Conservation (phyloP, 257 asterid species). For the Solanum pimpinellifolium region DNA sequence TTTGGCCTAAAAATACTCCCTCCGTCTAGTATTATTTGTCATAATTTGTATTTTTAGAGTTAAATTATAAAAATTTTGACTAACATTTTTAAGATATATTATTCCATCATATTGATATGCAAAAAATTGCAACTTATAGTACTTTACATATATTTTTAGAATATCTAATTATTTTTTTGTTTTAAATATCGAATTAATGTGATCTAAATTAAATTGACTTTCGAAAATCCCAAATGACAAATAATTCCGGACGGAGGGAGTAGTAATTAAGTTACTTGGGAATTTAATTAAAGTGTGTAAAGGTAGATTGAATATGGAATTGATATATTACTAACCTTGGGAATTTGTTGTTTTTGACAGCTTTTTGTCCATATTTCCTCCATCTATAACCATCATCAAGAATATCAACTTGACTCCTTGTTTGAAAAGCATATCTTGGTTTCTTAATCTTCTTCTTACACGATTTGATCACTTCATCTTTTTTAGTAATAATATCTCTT, state of each 20-base stretch:
- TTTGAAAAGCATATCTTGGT: constrained; percentile 4
- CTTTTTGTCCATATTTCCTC: constrained; percentile 15
- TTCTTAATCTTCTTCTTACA: neutral
- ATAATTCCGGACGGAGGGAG: no score
- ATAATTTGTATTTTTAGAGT: no score
- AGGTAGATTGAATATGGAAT: neutral
- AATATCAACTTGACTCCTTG: constrained; percentile 13
- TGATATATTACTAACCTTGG: constrained; percentile 1
- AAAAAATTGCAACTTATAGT: no score
- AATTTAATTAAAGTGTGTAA: neutral
- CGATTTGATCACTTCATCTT: neutral
- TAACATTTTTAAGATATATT: no score
- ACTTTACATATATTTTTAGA: no score
- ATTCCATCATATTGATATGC: no score
- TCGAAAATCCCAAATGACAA: no score
- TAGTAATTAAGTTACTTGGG: neutral
- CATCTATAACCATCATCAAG: constrained; percentile 15
- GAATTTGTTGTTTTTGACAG: constrained; percentile 9
- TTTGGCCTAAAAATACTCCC: neutral
- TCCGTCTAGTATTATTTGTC: no score
- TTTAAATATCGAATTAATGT: no score
- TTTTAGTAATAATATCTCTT: neutral
- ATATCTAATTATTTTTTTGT: no score
- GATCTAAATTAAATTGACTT: no score
- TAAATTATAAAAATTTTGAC: no score